phyloP scores from a whole-genome alignment of 805 yeast genomes.

The Yamadazyma ubonensis region DNA sequence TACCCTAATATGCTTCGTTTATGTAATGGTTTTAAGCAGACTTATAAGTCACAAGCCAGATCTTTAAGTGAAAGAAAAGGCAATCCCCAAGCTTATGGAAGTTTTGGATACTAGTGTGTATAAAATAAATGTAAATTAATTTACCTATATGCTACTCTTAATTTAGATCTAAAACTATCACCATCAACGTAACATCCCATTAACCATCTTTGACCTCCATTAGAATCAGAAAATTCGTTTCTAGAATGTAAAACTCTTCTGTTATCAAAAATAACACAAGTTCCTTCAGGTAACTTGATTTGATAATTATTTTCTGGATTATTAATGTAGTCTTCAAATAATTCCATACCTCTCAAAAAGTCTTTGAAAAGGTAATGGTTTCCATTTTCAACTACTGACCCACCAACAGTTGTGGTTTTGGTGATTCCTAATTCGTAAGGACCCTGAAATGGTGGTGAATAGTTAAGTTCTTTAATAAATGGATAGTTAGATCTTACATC shows the following conservation, averaged over 20 bases:
- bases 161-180: slow-evolving; percentile 64
- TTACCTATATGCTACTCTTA: slow-evolving; percentile 32
- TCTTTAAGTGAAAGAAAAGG: slow-evolving; percentile 13
- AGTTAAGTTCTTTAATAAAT: slow-evolving; percentile 57
- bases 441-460: slow-evolving; percentile 83
- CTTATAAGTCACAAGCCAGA: slow-evolving; percentile 29
- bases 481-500: slow-evolving; percentile 19
- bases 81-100: slow-evolving; percentile 11
- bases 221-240: slow-evolving; percentile 37
- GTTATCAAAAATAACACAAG: slow-evolving; percentile 69
- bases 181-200: slow-evolving; percentile 76
- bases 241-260: slow-evolving; percentile 71
- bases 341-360: slow-evolving; percentile 54
- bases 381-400: slow-evolving; percentile 34
- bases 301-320: slow-evolving; percentile 54
- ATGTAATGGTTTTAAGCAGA: slow-evolving; percentile 92
- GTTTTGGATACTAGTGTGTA: slow-evolving; percentile 9
- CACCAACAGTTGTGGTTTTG: slow-evolving; percentile 15
- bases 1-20: slow-evolving; percentile 88
- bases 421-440: slow-evolving; percentile 64
- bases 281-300: slow-evolving; percentile 54
- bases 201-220: slow-evolving; percentile 61
- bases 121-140: slow-evolving; percentile 5
- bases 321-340: slow-evolving; percentile 59
- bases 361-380: slow-evolving; percentile 48